These are phyloP conservation scores for Elaeis oleifera DNA, from an alignment of 202 grass and related monocot species.

Conservation along the genomic window DNA sequence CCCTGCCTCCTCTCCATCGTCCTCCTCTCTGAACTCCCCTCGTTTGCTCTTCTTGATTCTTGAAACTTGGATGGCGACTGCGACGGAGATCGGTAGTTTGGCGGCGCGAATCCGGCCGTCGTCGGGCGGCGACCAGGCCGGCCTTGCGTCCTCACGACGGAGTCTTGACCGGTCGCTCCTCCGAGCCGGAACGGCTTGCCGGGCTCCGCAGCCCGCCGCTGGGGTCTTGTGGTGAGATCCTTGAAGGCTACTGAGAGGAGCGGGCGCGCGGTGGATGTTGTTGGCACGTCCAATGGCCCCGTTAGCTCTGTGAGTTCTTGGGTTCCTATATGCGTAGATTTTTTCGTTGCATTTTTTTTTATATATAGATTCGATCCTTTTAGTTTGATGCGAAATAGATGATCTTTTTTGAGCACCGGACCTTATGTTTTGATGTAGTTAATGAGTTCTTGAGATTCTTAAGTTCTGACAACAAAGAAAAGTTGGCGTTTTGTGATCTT, in stretches of 20 bases:
- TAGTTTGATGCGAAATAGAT: too few relatives aligned
- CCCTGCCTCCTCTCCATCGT: neutral
- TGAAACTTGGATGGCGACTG: neutral
- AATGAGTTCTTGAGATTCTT: too few relatives aligned
- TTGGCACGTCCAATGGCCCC: neutral
- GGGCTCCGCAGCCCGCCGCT: too few relatives aligned
- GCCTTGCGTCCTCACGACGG: neutral
- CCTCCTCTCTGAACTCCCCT: neutral
- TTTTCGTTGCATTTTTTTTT: too few relatives aligned
- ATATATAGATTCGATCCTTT: too few relatives aligned
- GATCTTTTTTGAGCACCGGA: too few relatives aligned
- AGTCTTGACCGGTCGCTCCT: neutral
- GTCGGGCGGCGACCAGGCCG: neutral
- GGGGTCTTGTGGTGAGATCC: slow-evolving; percentile 1
- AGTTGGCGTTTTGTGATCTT: too few relatives aligned
- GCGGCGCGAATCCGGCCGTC: neutral
- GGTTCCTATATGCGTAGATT: neutral
- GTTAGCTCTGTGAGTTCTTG: neutral
- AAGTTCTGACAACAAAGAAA: too few relatives aligned
- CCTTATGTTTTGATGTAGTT: too few relatives aligned
- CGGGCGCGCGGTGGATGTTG: neutral
- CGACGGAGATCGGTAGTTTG: slow-evolving; percentile 4
- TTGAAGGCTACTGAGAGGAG: neutral
- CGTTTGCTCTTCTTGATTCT: too few relatives aligned
- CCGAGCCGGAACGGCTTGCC: neutral